Conservation (phyloP, 2,329 filamentous ascomycete species). For the Fusarium burgessii region DNA sequence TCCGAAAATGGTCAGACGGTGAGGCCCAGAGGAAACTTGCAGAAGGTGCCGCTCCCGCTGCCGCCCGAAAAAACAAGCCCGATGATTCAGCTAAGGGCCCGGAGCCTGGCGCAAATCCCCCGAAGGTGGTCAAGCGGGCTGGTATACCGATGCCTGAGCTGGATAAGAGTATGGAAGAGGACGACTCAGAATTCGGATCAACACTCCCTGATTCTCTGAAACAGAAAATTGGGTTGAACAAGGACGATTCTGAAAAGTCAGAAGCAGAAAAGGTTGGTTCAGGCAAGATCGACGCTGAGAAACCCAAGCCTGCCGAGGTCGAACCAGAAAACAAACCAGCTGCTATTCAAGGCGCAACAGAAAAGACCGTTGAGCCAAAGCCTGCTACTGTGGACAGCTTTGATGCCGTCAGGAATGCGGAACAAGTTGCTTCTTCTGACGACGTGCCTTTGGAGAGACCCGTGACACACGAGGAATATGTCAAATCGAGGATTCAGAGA, state of each 20-base stretch:
- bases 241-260: not conserved
- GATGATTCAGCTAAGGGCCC: constrained; percentile 14
- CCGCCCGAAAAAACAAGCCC: constrained; percentile 3
- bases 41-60: constrained; percentile 37
- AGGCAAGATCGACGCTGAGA: constrained; percentile 5
- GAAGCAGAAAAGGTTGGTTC: constrained; percentile 4
- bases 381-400: constrained; percentile 27
- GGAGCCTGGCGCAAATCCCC: constrained; percentile 15
- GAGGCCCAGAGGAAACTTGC: constrained; percentile 51
- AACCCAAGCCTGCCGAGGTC: not conserved
- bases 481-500: constrained; percentile 58
- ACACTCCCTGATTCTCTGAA: constrained; percentile 51
- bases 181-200: constrained; percentile 45
- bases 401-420: constrained; percentile 17
- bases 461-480: constrained; percentile 66
- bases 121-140: constrained; percentile 32
- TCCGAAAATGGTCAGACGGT: constrained; percentile 59
- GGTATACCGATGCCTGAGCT: constrained; percentile 45
- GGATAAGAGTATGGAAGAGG: constrained; percentile 33
- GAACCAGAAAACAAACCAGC: constrained; percentile 22
- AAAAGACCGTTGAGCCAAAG: constrained; percentile 1
- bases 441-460: constrained; percentile 50
- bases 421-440: constrained; percentile 9
- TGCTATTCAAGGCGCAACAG: constrained; percentile 8
- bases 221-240: constrained; percentile 46